Percentiles rank a stretch among this genome's conserved stretches.
Evolutionary conservation across 1,284 basidiomycete genomes (phyloP).

Genomic region (Rhizoctonia solani): DNA sequence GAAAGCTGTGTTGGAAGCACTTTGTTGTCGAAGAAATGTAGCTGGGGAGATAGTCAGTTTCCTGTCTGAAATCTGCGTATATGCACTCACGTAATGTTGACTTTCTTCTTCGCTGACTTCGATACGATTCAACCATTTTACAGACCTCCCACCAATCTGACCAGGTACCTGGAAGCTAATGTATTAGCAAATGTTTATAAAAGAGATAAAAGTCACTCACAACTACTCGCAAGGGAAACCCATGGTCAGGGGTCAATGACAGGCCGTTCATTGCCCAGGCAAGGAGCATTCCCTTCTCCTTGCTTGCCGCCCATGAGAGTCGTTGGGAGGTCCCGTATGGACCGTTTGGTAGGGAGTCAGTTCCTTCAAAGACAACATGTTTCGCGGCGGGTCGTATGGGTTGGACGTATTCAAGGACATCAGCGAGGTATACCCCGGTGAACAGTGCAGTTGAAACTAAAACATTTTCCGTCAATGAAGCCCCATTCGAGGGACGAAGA

Average conservation of each 20-base stretch:
- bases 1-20: slow-evolving; percentile 61
- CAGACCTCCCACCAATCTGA: slow-evolving; percentile 61
- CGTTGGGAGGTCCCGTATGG: slow-evolving; percentile 66
- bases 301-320: slow-evolving; percentile 55
- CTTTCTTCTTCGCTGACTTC: slow-evolving; percentile 59
- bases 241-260: slow-evolving; percentile 65
- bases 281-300: slow-evolving; percentile 61
- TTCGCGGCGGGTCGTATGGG: slow-evolving; percentile 52
- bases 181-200: not conserved
- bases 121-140: slow-evolving; percentile 65
- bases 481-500: not conserved
- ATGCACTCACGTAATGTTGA: slow-evolving; percentile 55
- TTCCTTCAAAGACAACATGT: slow-evolving; percentile 68
- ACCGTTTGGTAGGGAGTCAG: slow-evolving; percentile 65
- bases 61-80: not conserved
- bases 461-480: slow-evolving; percentile 30
- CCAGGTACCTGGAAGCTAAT: slow-evolving; percentile 53
- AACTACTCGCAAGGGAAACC: slow-evolving; percentile 64
- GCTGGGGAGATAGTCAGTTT: too few species aligned
- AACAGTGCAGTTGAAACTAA: slow-evolving; percentile 63
- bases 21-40: slow-evolving; percentile 60
- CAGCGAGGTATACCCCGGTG: slow-evolving; percentile 66
- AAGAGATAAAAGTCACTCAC: not conserved
- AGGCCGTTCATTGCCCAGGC: slow-evolving; percentile 68
- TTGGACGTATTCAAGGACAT: slow-evolving; percentile 57